phyloP scores from a whole-genome alignment of 2,329 filamentous ascomycete species.

The Moelleriella libera region DNA sequence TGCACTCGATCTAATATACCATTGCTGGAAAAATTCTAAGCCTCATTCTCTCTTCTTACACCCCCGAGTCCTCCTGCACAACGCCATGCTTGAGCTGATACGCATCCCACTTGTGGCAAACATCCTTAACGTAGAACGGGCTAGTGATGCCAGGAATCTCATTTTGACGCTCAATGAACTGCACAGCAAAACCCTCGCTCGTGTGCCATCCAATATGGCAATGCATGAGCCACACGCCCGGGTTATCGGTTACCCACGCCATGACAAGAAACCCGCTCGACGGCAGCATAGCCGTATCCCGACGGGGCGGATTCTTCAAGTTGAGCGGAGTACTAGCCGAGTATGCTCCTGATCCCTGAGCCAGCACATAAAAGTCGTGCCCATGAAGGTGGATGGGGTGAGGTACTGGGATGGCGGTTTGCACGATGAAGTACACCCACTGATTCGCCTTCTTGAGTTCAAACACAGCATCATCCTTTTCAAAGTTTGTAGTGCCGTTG shows the following conservation, averaged over 20 bases:
- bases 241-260: slow-evolving; percentile 33
- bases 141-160: slow-evolving; percentile 1
- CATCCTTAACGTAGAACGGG: neutral
- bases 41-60: neutral
- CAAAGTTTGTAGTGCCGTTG: slow-evolving; percentile 7
- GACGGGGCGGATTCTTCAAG: slow-evolving; percentile 30
- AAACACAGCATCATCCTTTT: slow-evolving; percentile 13
- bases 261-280: slow-evolving; percentile 30
- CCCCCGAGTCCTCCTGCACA: neutral
- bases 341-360: slow-evolving; percentile 11
- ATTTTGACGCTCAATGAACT: slow-evolving; percentile 2
- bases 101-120: neutral
- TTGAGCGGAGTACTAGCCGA: slow-evolving; percentile 5
- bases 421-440: slow-evolving; percentile 17
- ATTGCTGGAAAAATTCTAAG: too few species aligned
- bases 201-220: slow-evolving; percentile 35
- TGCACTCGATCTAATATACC: too few species aligned
- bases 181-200: neutral
- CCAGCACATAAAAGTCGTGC: slow-evolving; percentile 17
- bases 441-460: slow-evolving; percentile 11
- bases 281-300: slow-evolving; percentile 35
- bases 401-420: slow-evolving; percentile 10
- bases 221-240: slow-evolving; percentile 34
- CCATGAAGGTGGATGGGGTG: slow-evolving; percentile 24
- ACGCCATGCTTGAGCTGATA: neutral